Base-by-base conservation (phyloP, 306 rosid genomes). In the Leucaena leucocephala region DNA sequence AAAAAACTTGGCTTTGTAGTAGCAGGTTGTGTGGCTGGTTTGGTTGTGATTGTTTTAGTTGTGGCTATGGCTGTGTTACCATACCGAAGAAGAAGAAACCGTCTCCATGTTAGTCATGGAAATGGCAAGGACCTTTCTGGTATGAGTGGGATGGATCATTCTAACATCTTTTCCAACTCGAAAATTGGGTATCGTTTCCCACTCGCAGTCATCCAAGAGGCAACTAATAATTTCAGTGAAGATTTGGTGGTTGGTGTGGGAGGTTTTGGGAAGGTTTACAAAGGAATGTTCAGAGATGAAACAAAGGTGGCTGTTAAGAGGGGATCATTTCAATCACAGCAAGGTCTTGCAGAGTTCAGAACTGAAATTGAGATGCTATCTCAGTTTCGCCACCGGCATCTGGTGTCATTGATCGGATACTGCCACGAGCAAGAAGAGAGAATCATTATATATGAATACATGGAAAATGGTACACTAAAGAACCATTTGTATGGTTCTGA, bases 281-380 rank as follows among this genome's bases (percentile, higher is more conserved):
- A 78, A 59, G 97, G 94, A 39, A 77, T 85, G 83, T 80, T 91
- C 22, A 88, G 54, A 80, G 90, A 83, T 85, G 84, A 46, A 38
- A 87, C 87, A 3, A 82, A 82, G 79, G 97, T 91, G 64, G 97
- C 97, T 19, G 90, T 91, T 36, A 91, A 89, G 78, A 84, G 94
- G 72, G 93, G 91, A 8, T 58, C 77, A 43, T 48, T 84, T 14
- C 76, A 83, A 66, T 89, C 93, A 54, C 81, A 76, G 48, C 93
- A 87, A 71, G 93, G 97, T 34, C 88, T 86, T 66, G 81, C 74
- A 14, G 97, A 91, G 77, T 91, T 91, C 49, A 72, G 76, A 67
- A 89, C 92, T 0, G 97, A 91, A 79, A 89, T 91, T n/a, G 91
- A 89, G 81, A 89, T 91, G 92, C 39, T 91, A 40, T 91, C 97